These are phyloP conservation scores for Pichia heedii DNA, from an alignment of 805 yeast species.

Conservation along the genomic window DNA sequence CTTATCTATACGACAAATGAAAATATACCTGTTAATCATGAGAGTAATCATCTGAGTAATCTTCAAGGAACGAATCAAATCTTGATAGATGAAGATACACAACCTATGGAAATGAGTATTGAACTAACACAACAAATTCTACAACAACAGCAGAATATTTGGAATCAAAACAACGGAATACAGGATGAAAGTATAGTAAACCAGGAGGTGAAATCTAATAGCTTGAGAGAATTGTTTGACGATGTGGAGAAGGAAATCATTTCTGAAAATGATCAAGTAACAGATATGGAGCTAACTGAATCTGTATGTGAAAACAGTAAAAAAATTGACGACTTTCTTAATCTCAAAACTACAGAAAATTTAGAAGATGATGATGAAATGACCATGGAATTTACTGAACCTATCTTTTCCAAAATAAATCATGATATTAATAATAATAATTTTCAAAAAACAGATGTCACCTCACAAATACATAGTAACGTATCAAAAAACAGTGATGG, in stretches of 20 bases:
- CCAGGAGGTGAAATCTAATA: not conserved
- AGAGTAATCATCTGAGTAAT: not conserved
- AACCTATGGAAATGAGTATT: slow-evolving; percentile 22
- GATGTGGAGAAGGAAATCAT: slow-evolving; percentile 4
- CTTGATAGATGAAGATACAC: slow-evolving; percentile 20
- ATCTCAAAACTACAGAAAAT: too few relatives aligned
- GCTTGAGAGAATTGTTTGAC: slow-evolving; percentile 9
- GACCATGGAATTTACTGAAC: slow-evolving; percentile 14
- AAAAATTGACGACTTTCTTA: too few relatives aligned
- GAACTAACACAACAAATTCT: slow-evolving; percentile 18
- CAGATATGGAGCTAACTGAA: slow-evolving; percentile 6
- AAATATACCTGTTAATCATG: not conserved
- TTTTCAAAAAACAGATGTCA: too few relatives aligned
- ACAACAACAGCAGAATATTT: slow-evolving; percentile 10
- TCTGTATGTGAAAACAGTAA: too few relatives aligned
- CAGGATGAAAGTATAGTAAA: not conserved
- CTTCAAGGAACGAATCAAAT: slow-evolving; percentile 5
- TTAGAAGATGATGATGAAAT: slow-evolving; percentile 4
- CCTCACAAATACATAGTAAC: too few relatives aligned
- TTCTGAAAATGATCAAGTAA: not conserved
- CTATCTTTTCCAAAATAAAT: not conserved
- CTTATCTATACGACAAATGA: not conserved
- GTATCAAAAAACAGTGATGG: too few relatives aligned
- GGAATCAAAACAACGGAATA: slow-evolving; percentile 2
- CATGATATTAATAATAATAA: not conserved